Base-by-base conservation (phyloP, 306 rosid genomes). In the Potentilla sterilis region DNA sequence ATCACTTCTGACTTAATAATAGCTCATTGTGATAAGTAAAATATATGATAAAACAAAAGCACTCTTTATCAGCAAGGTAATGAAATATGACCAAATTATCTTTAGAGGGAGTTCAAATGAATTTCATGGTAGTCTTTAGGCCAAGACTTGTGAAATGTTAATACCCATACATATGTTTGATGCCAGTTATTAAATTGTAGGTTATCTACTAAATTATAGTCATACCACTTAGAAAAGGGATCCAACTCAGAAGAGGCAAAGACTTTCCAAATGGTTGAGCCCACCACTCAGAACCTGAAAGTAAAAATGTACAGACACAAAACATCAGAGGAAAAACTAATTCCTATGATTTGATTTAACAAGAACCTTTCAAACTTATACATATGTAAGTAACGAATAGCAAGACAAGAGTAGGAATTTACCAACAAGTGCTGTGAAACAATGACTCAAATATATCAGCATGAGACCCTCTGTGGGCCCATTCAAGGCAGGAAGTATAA, bases 391-490 rank as follows among this genome's bases (percentile, higher is more conserved):
- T 73, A 46, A 55, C 54, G 28, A 14, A 78, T 37, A 67, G 40
- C 61, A 73, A 38, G 44, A 48, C 14, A 48, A 72, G 74, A 77
- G 74, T 80, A 43, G 69, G 79, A 82, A 18, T 87, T 55, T 92
- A 95, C 99, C 99, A 6, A 92, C 96, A 37, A 89, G 15, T 47
- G 94, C 86, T n/a, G 98, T 92, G 85, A 92, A 90, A 82, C 88
- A 89, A 77, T 96, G 99, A 70, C 44, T 2, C 37, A 83, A 5
- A 80, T 90, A 92, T 72, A 96, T 89, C 78, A 92, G 79, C 98
- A 88, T 83, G 68, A 92, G 96, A 84, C 99, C 99, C 84, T 96
- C 99, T 1, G 99, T 96, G 67, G 99, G 99, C 57, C 99, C 99
- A 85, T 96, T 96, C 40, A 92, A 6, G 71, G 87, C 93, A 16